A percentile compares a stretch with the other conserved stretches of the same genome.
phyloP scores from a whole-genome alignment of 257 asterid genomes.

The Lavandula angustifolia region DNA sequence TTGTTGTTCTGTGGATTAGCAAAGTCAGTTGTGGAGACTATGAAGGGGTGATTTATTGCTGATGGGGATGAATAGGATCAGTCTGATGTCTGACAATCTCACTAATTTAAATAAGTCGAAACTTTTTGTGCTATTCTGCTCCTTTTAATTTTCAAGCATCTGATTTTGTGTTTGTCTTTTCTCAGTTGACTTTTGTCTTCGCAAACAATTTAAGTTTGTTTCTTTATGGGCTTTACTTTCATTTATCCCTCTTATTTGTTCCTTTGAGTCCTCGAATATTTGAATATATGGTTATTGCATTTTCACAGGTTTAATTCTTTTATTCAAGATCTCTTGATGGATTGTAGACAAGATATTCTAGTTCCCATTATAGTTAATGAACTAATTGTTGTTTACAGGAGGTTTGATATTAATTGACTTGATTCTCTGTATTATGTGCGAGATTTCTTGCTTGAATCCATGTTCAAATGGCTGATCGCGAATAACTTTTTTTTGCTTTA shows the following conservation, averaged over 20 bases:
- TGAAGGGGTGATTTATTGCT: conserved; percentile 17
- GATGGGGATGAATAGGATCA: conserved; percentile 17
- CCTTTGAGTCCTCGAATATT: not conserved
- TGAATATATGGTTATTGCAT: conserved; percentile 16
- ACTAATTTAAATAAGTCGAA: not conserved
- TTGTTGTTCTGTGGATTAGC: conserved; percentile 20
- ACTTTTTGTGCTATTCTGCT: too few species aligned
- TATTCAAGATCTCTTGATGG: too few species aligned
- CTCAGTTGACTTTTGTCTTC: conserved; percentile 7
- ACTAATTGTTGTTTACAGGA: too few species aligned
- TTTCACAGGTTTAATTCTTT: too few species aligned
- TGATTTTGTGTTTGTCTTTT: conserved; percentile 12
- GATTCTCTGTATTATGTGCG: too few species aligned
- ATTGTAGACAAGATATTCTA: too few species aligned
- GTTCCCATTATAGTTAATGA: too few species aligned
- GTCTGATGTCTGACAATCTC: conserved; percentile 16
- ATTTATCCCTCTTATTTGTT: not conserved
- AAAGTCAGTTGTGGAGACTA: conserved; percentile 6
- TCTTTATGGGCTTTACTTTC: conserved; percentile 8
- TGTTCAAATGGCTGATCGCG: too few species aligned
- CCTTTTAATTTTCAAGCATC: conserved; percentile 1
- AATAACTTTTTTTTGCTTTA: too few species aligned
- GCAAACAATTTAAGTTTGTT: conserved; percentile 20
- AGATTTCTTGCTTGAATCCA: too few species aligned
- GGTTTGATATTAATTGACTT: too few species aligned